These are phyloP conservation scores for Trypanosoma melophagium DNA, from an alignment of 208 protist genomes.

Conservation along the genomic window DNA sequence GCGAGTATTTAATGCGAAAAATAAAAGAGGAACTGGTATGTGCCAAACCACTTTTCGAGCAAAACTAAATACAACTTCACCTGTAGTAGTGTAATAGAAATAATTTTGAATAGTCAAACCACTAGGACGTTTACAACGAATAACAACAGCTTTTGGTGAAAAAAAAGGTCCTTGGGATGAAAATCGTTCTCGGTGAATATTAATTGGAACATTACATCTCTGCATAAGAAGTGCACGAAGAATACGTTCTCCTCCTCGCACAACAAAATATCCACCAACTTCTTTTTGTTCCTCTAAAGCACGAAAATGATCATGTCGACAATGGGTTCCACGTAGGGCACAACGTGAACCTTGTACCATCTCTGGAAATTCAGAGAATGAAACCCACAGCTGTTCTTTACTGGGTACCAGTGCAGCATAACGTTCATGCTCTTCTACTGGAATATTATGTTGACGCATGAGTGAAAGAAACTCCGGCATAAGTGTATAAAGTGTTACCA, in stretches of 20 bases:
- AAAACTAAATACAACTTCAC: constrained; percentile 88
- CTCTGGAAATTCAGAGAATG: constrained; percentile 79
- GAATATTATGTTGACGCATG: constrained; percentile 62
- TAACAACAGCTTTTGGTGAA: constrained; percentile 93
- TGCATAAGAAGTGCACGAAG: constrained; percentile 96
- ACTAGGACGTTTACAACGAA: constrained; percentile 94
- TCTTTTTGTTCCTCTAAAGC: constrained; percentile 95
- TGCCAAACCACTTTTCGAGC: constrained; percentile 85
- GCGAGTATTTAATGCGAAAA: constrained; percentile 64
- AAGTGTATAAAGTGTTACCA: constrained; percentile 42
- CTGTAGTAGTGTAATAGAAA: constrained; percentile 96
- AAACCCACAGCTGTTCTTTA: constrained; percentile 72
- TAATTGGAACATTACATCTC: constrained; percentile 95
- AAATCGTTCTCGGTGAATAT: constrained; percentile 90
- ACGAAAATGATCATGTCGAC: constrained; percentile 66
- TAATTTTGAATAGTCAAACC: constrained; percentile 93
- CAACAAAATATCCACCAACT: constrained; percentile 99
- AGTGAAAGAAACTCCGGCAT: constrained; percentile 65
- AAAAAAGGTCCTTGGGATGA: constrained; percentile 91
- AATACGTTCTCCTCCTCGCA: constrained; percentile 98
- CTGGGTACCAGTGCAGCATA: constrained; percentile 79
- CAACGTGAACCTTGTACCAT: constrained; percentile 84
- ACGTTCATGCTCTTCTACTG: constrained; percentile 42
- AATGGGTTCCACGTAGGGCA: constrained; percentile 66
- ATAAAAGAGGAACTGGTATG: constrained; percentile 74